Evolutionary conservation across 108 stramenopile genomes (phyloP).

Genomic region (Pseudonitzschia multistriata): DNA sequence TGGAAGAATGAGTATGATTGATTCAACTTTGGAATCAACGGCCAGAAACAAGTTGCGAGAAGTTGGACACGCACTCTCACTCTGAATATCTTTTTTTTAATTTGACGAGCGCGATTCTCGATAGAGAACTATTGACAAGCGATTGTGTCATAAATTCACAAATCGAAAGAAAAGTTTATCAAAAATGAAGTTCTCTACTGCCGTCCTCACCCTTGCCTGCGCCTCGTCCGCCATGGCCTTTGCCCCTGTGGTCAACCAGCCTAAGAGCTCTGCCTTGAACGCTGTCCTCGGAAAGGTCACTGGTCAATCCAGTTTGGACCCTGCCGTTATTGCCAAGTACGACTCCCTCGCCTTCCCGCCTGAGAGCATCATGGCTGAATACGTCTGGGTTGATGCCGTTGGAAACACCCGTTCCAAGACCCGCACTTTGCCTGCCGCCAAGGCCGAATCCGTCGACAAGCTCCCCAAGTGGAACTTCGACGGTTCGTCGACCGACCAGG

Average conservation of each 20-base stretch:
- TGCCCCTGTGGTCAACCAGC: conserved; percentile 23
- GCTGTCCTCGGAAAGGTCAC: conserved; percentile 37
- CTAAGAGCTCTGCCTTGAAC: conserved; percentile 25
- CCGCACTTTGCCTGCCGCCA: conserved; percentile 69
- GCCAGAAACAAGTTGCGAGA: background rate
- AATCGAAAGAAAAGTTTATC: background rate
- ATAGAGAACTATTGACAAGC: too few relatives aligned
- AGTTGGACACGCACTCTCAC: too few relatives aligned
- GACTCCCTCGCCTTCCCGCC: conserved; percentile 60
- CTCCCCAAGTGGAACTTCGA: conserved; percentile 97
- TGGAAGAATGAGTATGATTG: background rate
- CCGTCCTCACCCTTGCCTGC: conserved; percentile 19
- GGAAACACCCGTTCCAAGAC: conserved; percentile 88
- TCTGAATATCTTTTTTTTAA: too few relatives aligned
- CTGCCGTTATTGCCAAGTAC: conserved; percentile 66
- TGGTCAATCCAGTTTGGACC: conserved; percentile 72
- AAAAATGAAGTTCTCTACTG: conserved; percentile 46
- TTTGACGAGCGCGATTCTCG: too few relatives aligned
- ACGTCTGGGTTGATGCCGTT: conserved; percentile 91
- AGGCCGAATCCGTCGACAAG: conserved; percentile 46
- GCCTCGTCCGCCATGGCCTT: conserved; percentile 34
- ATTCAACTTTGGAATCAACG: background rate
- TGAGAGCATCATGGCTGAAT: conserved; percentile 80
- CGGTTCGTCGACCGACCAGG: conserved; percentile 93
- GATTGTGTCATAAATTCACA: background rate